Evolutionary conservation across 257 asterid species (phyloP), one percentile per base, ranked within the genome.

Genomic region (Catharanthus roseus): DNA sequence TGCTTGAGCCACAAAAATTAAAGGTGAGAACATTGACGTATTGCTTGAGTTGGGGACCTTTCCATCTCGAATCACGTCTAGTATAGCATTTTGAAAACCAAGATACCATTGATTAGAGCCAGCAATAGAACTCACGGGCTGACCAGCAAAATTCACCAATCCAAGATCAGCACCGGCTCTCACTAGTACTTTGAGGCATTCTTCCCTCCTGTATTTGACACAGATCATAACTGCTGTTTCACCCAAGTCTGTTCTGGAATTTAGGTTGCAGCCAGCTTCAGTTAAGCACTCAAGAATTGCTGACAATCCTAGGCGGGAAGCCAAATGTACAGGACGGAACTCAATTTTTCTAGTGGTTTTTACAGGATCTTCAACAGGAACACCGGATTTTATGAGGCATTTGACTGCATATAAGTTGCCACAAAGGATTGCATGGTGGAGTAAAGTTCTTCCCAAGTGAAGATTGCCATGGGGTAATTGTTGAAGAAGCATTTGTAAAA

Each of bases 361-460:
- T 73, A 84, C 81, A 24, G 87, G 77, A 73, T 83, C 75, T 71
- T 90, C 96, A 47, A 71, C 71, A 60, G 77, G 60, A 64, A 86
- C 83, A 70, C 93, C 88, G 26, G 70, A 80, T 71, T 86, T 79
- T 68, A 84, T 38, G 63, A 90, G 91, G 65, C 75, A 77, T 49
- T 81, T 77, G 50, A 84, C 85, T 7, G 96, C 97, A 73, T 77
- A 80, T 29, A 29, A 68, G 39, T 81, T 87, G 72, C 84, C 81
- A 63, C 97, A 90, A 26, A 88, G 87, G 73, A 90, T 77, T 74
- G 97, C 92, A 71, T 90, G 96, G 78, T 90, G 96, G 81, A 90
- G 86, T 39, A 90, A 87, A 42, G 87, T 81, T 76, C 96, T 85
- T 41, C 90, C 90, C 24, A 41, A 6, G 74, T 82, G 90, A 75